Evolutionary conservation across 345 rosid species (phyloP).

Genomic region (Aurinia saxatilis): DNA sequence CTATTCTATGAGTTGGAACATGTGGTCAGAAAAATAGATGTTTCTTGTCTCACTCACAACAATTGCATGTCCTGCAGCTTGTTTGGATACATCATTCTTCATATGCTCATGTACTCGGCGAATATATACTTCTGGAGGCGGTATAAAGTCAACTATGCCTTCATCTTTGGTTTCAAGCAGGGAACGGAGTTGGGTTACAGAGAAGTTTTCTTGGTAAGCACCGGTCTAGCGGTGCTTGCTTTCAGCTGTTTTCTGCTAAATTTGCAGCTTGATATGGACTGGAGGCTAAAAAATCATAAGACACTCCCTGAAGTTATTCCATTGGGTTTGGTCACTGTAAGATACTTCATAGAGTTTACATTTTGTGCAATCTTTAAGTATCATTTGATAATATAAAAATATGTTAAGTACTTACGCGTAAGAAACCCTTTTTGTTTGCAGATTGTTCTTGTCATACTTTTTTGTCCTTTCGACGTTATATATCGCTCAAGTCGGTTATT

Average conservation of each 20-base stretch:
- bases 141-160: slow-evolving; percentile 58
- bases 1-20: neutral
- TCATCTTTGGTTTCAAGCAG: slow-evolving; percentile 63
- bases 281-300: slow-evolving; percentile 32
- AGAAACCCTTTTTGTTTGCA: slow-evolving; percentile 5
- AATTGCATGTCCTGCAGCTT: slow-evolving; percentile 45
- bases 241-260: slow-evolving; percentile 49
- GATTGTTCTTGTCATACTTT: slow-evolving; percentile 39
- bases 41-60: neutral
- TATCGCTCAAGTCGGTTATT: slow-evolving; percentile 38
- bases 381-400: neutral
- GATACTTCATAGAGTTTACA: slow-evolving; percentile 12
- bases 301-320: slow-evolving; percentile 53
- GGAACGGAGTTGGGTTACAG: slow-evolving; percentile 60
- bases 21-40: neutral
- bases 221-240: slow-evolving; percentile 53
- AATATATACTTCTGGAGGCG: slow-evolving; percentile 66
- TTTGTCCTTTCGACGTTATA: slow-evolving; percentile 50
- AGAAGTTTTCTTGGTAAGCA: slow-evolving; percentile 59
- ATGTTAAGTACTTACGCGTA: neutral
- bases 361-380: neutral
- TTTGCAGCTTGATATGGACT: slow-evolving; percentile 44
- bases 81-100: slow-evolving; percentile 52
- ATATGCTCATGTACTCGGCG: slow-evolving; percentile 53
- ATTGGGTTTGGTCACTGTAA: slow-evolving; percentile 45